Conservation (phyloP, 139 green algal genomes). For the Chlamydomonas eustigma region DNA sequence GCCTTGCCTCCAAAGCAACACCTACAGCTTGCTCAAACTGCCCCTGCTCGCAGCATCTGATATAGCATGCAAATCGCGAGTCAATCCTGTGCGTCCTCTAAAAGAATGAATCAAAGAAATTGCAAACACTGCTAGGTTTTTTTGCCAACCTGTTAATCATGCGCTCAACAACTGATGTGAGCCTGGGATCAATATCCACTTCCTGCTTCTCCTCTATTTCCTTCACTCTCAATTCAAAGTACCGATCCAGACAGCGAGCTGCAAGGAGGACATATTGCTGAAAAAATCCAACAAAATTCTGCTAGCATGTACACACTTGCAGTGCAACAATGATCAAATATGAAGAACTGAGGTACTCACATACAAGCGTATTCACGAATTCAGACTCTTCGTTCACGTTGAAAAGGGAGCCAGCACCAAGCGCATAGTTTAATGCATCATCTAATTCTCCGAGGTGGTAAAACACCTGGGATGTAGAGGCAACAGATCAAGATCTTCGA, state of each 20-base stretch:
- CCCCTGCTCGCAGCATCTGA: constrained; percentile 70
- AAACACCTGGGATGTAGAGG: constrained; percentile 78
- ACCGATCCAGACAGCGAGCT: constrained; percentile 94
- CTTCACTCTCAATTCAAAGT: constrained; percentile 70
- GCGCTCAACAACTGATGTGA: constrained; percentile 88
- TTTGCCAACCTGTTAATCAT: constrained; percentile 86
- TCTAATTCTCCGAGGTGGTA: constrained; percentile 97
- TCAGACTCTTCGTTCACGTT: constrained; percentile 85
- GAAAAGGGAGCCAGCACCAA: constrained; percentile 90
- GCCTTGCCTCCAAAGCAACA: constrained; percentile 83
- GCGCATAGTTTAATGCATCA: constrained; percentile 91
- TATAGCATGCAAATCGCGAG: no score
- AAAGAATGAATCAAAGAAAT: background rate
- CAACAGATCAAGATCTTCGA: no score
- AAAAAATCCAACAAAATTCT: background rate
- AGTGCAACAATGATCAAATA: background rate
- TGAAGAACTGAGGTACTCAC: constrained; percentile 45
- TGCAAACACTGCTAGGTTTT: background rate
- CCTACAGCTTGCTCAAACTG: constrained; percentile 93
- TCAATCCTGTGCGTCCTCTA: no score
- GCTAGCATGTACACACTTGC: background rate
- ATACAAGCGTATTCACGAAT: constrained; percentile 92
- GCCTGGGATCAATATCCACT: constrained; percentile 69
- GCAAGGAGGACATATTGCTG: constrained; percentile 18
- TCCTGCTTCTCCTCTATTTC: constrained; percentile 34